Evolutionary conservation across 108 stramenopile genomes (phyloP), one percentile per base, ranked within the genome.

Genomic region (Pseudonitzschia pungens): DNA sequence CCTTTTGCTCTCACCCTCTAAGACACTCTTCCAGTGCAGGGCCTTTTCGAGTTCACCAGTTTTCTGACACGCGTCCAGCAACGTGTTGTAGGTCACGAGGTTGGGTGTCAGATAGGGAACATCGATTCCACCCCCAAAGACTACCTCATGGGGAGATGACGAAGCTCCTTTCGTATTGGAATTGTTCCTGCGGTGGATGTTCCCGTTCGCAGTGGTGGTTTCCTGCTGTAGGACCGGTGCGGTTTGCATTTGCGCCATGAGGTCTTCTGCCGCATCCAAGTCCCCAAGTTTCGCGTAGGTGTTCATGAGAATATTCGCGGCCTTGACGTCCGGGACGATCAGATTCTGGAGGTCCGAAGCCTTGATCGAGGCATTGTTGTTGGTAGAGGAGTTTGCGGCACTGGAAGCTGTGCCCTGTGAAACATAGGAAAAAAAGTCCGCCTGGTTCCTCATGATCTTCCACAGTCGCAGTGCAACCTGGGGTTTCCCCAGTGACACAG

Each of bases 271-370:
- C 44, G 65, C 65, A 26, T 63, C 59, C 11, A 86, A 42, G 73
- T 93, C 84, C 11, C 83, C 88, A 27, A 90, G 59, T 72, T 93
- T 96, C 7, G 92, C 88, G 74, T 89, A 92, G 22, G 80, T 83
- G 75, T 96, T 93, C 95, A 96, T 91, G 18, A 93, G 75, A 53
- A 90, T 93, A 59, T 96, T 96, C 76, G 86, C 87, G 57, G 91
- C 86, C 59, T 87, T 88, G 14, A 92, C 89, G 77, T 92, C 91
- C 1, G 92, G 92, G 28, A 91, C 72, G 21, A 83, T 84, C 11
- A 68, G 50, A 18, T 72, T n/a, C 31, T 48, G 21, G 15, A 50
- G 33, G 42, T 41, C 33, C 18, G 66, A 48, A 4, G 66, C 66
- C 14, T 62, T 62, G 0, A 62, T 62, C 6, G 36, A 31, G 10